Conservation (phyloP, 106 monocot genomes). For the Acorus gramineus region DNA sequence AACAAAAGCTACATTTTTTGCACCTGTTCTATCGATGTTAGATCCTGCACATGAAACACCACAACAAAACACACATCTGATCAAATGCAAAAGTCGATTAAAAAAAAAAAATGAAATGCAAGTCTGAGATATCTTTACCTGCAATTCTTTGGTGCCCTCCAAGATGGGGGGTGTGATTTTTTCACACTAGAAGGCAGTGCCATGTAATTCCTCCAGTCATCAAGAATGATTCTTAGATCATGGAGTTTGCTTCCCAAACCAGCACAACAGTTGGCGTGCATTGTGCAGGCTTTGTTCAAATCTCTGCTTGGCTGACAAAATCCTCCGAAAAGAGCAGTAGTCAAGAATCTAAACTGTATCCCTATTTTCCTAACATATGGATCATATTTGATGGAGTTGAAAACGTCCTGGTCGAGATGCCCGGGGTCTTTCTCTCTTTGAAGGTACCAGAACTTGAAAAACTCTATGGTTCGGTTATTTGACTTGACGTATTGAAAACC, state of each 20-base stretch:
- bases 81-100: too few relatives aligned
- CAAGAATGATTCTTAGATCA: slow-evolving; percentile 18
- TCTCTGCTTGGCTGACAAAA: slow-evolving; percentile 30
- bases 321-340: slow-evolving; percentile 22
- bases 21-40: too few relatives aligned
- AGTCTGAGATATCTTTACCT: neutral
- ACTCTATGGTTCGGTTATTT: slow-evolving; percentile 7
- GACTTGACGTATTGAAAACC: slow-evolving; percentile 35
- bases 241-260: slow-evolving; percentile 24
- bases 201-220: slow-evolving; percentile 32
- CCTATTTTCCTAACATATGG: neutral
- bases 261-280: slow-evolving; percentile 46
- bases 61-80: too few relatives aligned
- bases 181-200: neutral
- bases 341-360: slow-evolving; percentile 14
- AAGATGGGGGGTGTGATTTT: slow-evolving; percentile 3
- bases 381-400: slow-evolving; percentile 24
- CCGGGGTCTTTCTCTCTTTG: slow-evolving; percentile 7
- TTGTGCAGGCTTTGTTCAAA: slow-evolving; percentile 22
- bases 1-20: too few relatives aligned
- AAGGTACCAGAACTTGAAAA: slow-evolving; percentile 26
- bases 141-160: slow-evolving; percentile 27
- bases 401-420: slow-evolving; percentile 22
- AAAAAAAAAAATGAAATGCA: too few relatives aligned
- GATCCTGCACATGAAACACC: too few relatives aligned